These are phyloP conservation scores for Osmanthus fragrans DNA, from an alignment of 257 asterid genomes.

Conservation along the genomic window DNA sequence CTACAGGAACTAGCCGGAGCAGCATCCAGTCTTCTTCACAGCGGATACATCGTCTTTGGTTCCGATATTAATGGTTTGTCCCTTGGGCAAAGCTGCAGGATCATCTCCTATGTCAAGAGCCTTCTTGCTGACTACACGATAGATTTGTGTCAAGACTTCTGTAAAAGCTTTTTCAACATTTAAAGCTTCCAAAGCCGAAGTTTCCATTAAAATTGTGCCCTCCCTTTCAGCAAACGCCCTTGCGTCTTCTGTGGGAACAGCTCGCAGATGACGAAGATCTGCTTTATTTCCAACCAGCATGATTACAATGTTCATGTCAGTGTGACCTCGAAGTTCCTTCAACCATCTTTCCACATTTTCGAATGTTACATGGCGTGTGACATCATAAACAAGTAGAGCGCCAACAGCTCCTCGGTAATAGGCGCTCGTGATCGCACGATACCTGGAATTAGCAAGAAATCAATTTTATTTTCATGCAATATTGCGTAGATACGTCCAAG, in stretches of 20 bases:
- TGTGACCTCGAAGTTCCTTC: conserved; percentile 51
- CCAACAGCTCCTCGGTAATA: conserved; percentile 54
- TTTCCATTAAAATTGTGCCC: conserved; percentile 45
- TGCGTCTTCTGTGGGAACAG: conserved; percentile 28
- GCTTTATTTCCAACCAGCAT: conserved; percentile 52
- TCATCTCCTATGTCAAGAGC: conserved; percentile 43
- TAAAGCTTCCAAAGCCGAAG: conserved; percentile 46
- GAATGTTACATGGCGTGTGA: conserved; percentile 47
- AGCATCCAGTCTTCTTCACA: conserved; percentile 37
- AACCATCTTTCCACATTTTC: conserved; percentile 51
- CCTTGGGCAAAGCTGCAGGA: conserved; percentile 36
- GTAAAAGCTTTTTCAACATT: conserved; percentile 43
- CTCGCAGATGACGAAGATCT: conserved; percentile 47
- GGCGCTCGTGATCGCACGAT: conserved; percentile 53
- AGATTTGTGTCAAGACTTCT: conserved; percentile 44
- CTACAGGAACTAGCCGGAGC: conserved; percentile 25
- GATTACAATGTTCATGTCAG: conserved; percentile 41
- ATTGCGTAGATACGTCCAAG: too few relatives aligned
- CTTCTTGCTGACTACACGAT: conserved; percentile 39
- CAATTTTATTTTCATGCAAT: not conserved
- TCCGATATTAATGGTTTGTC: conserved; percentile 39
- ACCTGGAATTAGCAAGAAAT: conserved; percentile 25
- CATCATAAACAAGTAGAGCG: conserved; percentile 45
- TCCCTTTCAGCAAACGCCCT: conserved; percentile 38
- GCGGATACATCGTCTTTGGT: conserved; percentile 33